Evolutionary conservation across 1,139 yeast genomes (phyloP).

Genomic region (Yamadazyma dendronema): DNA sequence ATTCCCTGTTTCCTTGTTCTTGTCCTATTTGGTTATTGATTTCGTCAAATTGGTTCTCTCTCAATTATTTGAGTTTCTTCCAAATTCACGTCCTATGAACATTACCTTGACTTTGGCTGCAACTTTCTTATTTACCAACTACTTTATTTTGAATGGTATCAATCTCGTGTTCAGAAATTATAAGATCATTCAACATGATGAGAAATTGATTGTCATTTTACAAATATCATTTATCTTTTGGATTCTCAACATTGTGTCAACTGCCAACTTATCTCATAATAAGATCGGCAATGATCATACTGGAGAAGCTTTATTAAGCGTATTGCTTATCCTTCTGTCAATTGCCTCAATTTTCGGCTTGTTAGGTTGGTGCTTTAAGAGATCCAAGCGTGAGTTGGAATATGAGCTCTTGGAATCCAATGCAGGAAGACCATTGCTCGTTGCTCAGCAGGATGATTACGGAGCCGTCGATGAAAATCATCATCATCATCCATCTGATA

Average conservation of each 20-base stretch:
- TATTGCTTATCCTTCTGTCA: slow-evolving; percentile 52
- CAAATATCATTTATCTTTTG: slow-evolving; percentile 59
- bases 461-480: slow-evolving; percentile 18
- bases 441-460: slow-evolving; percentile 18
- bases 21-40: slow-evolving; percentile 40
- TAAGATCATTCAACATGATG: slow-evolving; percentile 62
- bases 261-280: slow-evolving; percentile 46
- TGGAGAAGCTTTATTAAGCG: slow-evolving; percentile 56
- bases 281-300: slow-evolving; percentile 48
- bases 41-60: slow-evolving; percentile 24
- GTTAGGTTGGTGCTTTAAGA: slow-evolving; percentile 42
- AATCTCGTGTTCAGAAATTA: slow-evolving; percentile 41
- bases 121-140: slow-evolving; percentile 53
- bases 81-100: slow-evolving; percentile 51
- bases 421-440: slow-evolving; percentile 31
- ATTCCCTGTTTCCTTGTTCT: slow-evolving; percentile 52
- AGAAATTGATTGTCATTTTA: slow-evolving; percentile 64
- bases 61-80: slow-evolving; percentile 41
- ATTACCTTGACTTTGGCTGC: slow-evolving; percentile 42
- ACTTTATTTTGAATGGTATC: slow-evolving; percentile 49
- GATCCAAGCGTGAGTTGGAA: slow-evolving; percentile 17
- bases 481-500: slow-evolving; percentile 14
- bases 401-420: slow-evolving; percentile 18
- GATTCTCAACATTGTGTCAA: slow-evolving; percentile 45
- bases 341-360: slow-evolving; percentile 56